Evolutionary conservation across 208 protist genomes (phyloP), one percentile per base, ranked within the genome.

Genomic region (Phytomonas sp.): DNA sequence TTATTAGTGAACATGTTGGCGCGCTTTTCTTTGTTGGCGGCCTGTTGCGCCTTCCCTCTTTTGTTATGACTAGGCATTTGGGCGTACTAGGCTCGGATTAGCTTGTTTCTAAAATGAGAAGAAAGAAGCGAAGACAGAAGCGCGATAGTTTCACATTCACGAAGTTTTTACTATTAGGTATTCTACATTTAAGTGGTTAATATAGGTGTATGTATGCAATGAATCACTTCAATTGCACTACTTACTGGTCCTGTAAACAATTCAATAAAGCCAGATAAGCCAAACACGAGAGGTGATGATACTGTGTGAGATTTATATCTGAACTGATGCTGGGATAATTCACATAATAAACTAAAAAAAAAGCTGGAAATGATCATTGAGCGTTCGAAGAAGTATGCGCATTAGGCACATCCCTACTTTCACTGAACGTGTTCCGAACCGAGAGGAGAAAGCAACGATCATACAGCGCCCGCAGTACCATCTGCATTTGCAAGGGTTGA

Each of bases 371-470:
- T 46, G 15, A 46, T 9, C 40, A 46, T 46, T 20, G 1, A 46
- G 15, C 7, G 13, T 17, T 20, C 11, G 40, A 46, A 46, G 40
- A 46, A 46, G 15, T 46, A 40, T 9, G 40, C 40, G 11, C 11
- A 9, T 1, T 46, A 4, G 13, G 13, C 13, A 46, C 40, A 46
- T 28, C 30, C 20, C 23, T 29, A 1, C 13, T 28, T n/a, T 30
- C 28, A 3, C 60, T n/a, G 30, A 33, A 62, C 28, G 60, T 9
- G 60, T 30, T 62, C 60, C 80, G 78, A 75, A 82, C 88, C 11
- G 89, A 95, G 5, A 93, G 74, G 33, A 77, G 76, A 69, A 91
- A 95, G 68, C 88, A 87, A 36, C 80, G 85, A 36, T 71, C 73
- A 65, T 83, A 89, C 61, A 95, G 65, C 30, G 87, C 74, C 26